Evolutionary conservation across 1,284 basidiomycete species (phyloP).

Genomic region (Pseudozyma thailandica): DNA sequence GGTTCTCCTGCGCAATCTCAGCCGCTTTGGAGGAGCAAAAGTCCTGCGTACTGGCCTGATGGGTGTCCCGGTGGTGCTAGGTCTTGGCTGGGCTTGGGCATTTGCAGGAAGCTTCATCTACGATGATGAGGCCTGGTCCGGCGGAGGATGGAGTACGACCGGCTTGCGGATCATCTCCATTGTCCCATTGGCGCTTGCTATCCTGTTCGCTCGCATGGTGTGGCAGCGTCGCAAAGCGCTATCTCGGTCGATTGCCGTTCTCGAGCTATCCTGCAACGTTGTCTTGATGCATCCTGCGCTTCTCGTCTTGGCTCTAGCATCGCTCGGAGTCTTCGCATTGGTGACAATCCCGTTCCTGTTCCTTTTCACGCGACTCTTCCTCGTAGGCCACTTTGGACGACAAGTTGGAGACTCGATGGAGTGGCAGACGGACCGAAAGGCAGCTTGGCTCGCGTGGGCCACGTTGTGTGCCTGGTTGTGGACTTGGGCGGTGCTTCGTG

Average conservation of each 20-base stretch:
- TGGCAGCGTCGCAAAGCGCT: constrained; percentile 75
- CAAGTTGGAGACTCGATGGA: constrained; percentile 68
- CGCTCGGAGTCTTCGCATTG: constrained; percentile 79
- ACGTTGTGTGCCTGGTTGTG: constrained; percentile 83
- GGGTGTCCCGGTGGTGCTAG: constrained; percentile 77
- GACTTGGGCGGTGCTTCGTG: constrained; percentile 88
- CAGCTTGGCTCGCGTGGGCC: constrained; percentile 81
- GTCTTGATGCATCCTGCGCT: constrained; percentile 83
- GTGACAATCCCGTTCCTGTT: constrained; percentile 82
- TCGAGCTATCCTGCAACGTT: constrained; percentile 82
- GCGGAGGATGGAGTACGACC: constrained; percentile 81
- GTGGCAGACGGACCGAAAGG: constrained; percentile 82
- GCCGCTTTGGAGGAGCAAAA: constrained; percentile 47
- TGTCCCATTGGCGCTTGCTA: constrained; percentile 77
- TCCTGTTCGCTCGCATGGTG: constrained; percentile 79
- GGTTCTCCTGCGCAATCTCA: constrained; percentile 50
- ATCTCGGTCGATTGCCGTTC: constrained; percentile 76
- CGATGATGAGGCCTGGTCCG: constrained; percentile 75
- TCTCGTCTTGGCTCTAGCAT: constrained; percentile 80
- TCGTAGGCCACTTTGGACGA: constrained; percentile 66
- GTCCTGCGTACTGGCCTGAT: constrained; percentile 52
- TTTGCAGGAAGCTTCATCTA: constrained; percentile 90
- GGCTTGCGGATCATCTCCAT: constrained; percentile 85
- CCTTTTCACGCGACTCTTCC: constrained; percentile 79
- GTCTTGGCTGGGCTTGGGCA: constrained; percentile 85